A percentile compares a stretch with the other conserved stretches of the same genome.
phyloP scores from a whole-genome alignment of 306 rosid genomes.

The Begonia loranthoides region DNA sequence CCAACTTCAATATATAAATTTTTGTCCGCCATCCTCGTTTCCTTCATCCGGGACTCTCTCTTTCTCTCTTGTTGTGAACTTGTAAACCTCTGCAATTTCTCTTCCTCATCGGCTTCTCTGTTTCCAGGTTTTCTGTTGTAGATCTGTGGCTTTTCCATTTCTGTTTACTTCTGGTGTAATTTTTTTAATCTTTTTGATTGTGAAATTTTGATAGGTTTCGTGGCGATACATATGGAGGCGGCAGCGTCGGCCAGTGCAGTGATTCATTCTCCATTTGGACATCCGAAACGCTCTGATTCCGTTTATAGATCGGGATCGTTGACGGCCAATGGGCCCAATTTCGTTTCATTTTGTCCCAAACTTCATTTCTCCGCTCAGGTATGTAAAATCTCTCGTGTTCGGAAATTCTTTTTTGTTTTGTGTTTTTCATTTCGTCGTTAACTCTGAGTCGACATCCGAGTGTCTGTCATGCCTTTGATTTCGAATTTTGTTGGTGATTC shows the following conservation, averaged over 20 bases:
- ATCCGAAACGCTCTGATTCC: slow-evolving; percentile 10
- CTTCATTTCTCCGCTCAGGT: slow-evolving; percentile 35
- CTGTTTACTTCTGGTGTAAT: no score
- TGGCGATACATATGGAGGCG: slow-evolving; percentile 44
- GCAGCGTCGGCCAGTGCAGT: slow-evolving; percentile 21
- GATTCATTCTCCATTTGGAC: slow-evolving; percentile 24
- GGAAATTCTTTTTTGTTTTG: background rate
- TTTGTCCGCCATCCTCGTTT: no score
- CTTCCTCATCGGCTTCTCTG: no score
- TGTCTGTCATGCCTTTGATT: background rate
- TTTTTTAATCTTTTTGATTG: no score
- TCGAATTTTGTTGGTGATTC: background rate
- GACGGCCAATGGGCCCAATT: slow-evolving; percentile 15
- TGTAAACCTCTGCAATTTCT: no score
- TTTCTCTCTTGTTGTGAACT: no score
- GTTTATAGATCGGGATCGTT: slow-evolving; percentile 18
- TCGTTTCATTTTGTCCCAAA: slow-evolving; percentile 18
- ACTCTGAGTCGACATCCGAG: background rate
- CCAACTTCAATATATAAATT: no score
- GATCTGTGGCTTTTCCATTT: no score
- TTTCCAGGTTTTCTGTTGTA: no score
- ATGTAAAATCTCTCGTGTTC: slow-evolving; percentile 1
- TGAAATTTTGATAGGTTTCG: background rate
- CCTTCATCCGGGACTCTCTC: no score
- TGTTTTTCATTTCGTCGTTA: background rate